Base-by-base conservation (phyloP, 2,329 filamentous ascomycete genomes). In the Diaporthe australafricana region DNA sequence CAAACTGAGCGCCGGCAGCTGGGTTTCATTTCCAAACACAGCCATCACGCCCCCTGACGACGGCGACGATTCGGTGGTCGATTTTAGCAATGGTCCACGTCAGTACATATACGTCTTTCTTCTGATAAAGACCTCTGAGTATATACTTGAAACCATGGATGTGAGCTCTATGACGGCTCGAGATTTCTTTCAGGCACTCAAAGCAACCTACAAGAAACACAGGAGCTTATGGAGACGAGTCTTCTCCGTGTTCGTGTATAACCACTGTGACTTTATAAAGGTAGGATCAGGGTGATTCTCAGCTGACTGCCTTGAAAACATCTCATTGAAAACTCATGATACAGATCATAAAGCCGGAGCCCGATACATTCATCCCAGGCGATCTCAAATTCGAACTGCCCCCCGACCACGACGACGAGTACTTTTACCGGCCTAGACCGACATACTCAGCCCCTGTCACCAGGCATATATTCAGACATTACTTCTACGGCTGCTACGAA, bases 301-400 rank as follows among this genome's bases (percentile, higher is more conserved):
- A 53, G 17, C n/a, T n/a, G n/a, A n/a, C n/a, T n/a, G n/a, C n/a
- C n/a, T n/a, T n/a, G n/a, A n/a, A n/a, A n/a, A n/a, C n/a, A n/a
- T n/a, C n/a, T n/a, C n/a, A n/a, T n/a, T n/a, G n/a, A n/a, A n/a
- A n/a, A n/a, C n/a, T n/a, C n/a, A n/a, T n/a, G n/a, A n/a, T n/a
- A 17, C 27, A 63, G 57, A 63, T 63, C 9, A 63, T 45, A n/a
- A 63, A 30, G 22, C 38, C 57, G 25, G 38, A 63, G 16, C 57
- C 38, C 38, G 57, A 63, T n/a, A 47, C 38, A 47, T 63, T 63
- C 38, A 47, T 63, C 38, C 57, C 57, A 2, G 57, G 57, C 42
- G 57, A 63, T 20, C 57, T 27, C 3, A 63, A 27, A n/a, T 63
- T 63, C 40, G 57, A 63, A 11, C 25, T 63, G 3, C 57, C 57